phyloP scores from a whole-genome alignment of 306 rosid genomes.

The Morella rubra region DNA sequence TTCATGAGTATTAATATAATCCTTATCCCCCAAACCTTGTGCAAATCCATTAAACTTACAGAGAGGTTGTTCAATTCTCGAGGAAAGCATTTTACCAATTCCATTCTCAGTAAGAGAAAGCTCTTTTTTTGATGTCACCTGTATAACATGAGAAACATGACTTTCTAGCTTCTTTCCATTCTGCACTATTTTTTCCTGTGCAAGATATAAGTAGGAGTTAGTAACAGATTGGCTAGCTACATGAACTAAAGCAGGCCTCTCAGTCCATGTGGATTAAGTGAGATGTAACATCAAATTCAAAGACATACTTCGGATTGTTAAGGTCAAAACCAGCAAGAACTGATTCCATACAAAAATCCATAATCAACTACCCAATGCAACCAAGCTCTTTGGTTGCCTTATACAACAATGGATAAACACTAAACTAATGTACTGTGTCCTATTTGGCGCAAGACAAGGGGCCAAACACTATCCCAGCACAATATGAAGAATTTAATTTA shows the following conservation, averaged over 20 bases:
- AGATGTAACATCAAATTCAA: background rate
- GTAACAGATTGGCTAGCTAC: slow-evolving; percentile 16
- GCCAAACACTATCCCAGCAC: background rate
- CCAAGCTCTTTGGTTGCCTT: background rate
- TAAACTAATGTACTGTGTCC: background rate
- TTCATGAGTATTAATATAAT: slow-evolving; percentile 50
- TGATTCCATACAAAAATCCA: background rate
- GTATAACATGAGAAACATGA: slow-evolving; percentile 41
- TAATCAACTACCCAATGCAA: background rate
- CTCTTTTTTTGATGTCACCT: slow-evolving; percentile 38
- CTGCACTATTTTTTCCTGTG: slow-evolving; percentile 64
- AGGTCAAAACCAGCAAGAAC: background rate
- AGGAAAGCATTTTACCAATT: slow-evolving; percentile 49
- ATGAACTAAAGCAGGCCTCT: slow-evolving; percentile 21
- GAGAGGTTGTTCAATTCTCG: slow-evolving; percentile 63
- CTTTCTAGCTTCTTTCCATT: slow-evolving; percentile 60
- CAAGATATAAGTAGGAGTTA: slow-evolving; percentile 24
- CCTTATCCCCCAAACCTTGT: slow-evolving; percentile 60
- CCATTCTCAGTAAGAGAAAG: slow-evolving; percentile 31
- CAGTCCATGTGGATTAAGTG: slow-evolving; percentile 5
- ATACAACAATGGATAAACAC: background rate
- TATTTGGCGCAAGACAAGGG: background rate
- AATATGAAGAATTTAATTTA: background rate
- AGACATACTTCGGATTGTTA: background rate
- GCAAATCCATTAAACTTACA: slow-evolving; percentile 57